Evolutionary conservation across 345 rosid genomes (phyloP).

Genomic region (Rhodamnia rubescens): DNA sequence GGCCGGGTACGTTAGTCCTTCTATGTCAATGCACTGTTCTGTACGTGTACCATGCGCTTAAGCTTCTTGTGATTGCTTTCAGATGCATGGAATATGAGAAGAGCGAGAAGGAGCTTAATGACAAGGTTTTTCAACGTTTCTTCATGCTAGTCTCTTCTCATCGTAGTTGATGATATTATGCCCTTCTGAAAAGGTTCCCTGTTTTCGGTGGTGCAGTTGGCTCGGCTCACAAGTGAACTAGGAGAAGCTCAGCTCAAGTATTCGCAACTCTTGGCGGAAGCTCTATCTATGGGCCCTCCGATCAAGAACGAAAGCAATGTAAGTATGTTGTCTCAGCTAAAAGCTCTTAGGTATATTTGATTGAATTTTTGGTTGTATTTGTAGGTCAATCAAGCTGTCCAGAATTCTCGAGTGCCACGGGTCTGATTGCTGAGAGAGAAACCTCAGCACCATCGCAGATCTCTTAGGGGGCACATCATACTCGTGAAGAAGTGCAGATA

Average conservation of each 20-base stretch:
- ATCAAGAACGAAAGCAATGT: slow-evolving; percentile 22
- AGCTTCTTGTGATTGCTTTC: slow-evolving; percentile 4
- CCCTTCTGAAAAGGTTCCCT: not conserved
- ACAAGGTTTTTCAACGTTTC: slow-evolving; percentile 33
- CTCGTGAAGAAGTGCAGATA: not conserved
- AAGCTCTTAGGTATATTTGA: not conserved
- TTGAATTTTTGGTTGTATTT: not conserved
- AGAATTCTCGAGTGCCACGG: not conserved
- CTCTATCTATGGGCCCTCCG: slow-evolving; percentile 17
- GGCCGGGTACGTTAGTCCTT: not conserved
- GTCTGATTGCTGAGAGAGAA: not conserved
- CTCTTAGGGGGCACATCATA: not conserved
- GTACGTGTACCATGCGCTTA: not conserved
- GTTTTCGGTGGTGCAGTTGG: slow-evolving; percentile 25
- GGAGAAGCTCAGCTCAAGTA: slow-evolving; percentile 26
- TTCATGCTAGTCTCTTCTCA: not conserved
- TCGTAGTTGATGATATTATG: not conserved
- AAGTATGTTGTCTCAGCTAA: not conserved
- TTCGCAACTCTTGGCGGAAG: slow-evolving; percentile 26
- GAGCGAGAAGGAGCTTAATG: slow-evolving; percentile 38
- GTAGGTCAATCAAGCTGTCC: not conserved
- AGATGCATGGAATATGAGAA: slow-evolving; percentile 62
- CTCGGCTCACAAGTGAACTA: slow-evolving; percentile 36
- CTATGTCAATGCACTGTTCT: not conserved
- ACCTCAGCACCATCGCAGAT: not conserved